These are phyloP conservation scores for Colletotrichum theobromicola DNA, from an alignment of 2,329 filamentous ascomycete genomes.

Conservation along the genomic window DNA sequence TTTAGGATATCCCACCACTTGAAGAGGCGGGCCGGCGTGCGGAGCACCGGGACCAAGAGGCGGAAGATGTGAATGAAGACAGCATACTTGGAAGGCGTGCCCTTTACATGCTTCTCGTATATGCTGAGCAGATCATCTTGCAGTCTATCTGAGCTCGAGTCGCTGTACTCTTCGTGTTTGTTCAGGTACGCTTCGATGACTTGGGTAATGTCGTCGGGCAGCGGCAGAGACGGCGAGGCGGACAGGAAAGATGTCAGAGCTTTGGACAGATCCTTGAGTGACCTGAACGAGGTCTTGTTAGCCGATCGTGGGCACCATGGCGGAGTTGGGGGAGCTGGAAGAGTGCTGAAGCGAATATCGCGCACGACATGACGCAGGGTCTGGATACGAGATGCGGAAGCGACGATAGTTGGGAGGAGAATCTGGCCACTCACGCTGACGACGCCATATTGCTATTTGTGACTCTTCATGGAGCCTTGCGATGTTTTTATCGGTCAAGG, in stretches of 20 bases:
- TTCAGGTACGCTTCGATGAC: conserved; percentile 72
- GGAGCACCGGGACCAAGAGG: conserved; percentile 67
- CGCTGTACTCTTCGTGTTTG: conserved; percentile 71
- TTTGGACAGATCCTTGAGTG: conserved; percentile 66
- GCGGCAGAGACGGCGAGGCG: conserved; percentile 58
- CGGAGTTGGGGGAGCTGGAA: not conserved
- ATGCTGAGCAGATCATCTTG: conserved; percentile 74
- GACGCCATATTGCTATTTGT: conserved; percentile 28
- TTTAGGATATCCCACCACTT: conserved; percentile 76
- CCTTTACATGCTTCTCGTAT: conserved; percentile 68
- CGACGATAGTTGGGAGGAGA: not conserved
- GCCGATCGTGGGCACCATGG: not conserved
- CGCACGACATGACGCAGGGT: conserved; percentile 4
- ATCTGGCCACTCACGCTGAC: conserved; percentile 28
- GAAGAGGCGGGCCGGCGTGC: conserved; percentile 64
- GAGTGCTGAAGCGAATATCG: conserved; percentile 3
- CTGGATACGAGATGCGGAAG: not conserved
- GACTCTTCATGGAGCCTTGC: conserved; percentile 17
- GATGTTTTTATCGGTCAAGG: not conserved
- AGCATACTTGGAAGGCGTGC: conserved; percentile 60
- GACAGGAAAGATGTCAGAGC: conserved; percentile 56
- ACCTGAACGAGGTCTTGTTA: conserved; percentile 38
- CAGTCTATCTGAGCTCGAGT: conserved; percentile 70
- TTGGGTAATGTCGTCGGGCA: conserved; percentile 68
- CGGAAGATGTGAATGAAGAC: conserved; percentile 74